A percentile compares a stretch with the other conserved stretches of the same genome.
Conservation (phyloP, 495 filamentous ascomycete genomes). For the Xylona heveae region DNA sequence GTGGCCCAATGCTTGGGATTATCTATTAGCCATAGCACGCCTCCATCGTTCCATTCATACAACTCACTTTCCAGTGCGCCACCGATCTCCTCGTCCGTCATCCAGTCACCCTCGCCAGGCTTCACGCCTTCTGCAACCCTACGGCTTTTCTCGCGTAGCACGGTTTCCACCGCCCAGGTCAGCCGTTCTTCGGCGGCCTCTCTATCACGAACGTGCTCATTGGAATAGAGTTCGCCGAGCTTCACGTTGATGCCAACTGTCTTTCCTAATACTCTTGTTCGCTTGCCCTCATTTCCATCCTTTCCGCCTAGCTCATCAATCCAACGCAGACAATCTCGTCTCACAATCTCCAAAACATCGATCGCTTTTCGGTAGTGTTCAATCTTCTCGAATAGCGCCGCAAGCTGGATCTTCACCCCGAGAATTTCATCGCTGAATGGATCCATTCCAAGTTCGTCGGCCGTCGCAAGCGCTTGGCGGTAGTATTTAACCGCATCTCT, state of each 20-base stretch:
- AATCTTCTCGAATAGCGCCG: slow-evolving; percentile 55
- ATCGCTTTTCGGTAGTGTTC: slow-evolving; percentile 41
- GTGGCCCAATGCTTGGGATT: slow-evolving; percentile 36
- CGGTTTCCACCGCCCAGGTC: slow-evolving; percentile 65
- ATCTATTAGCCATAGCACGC: neutral
- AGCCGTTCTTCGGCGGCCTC: slow-evolving; percentile 52
- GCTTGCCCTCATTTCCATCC: slow-evolving; percentile 29
- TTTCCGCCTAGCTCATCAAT: slow-evolving; percentile 29
- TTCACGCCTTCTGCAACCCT: slow-evolving; percentile 39
- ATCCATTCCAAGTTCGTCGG: slow-evolving; percentile 53
- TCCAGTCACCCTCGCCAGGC: slow-evolving; percentile 47
- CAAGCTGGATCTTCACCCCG: slow-evolving; percentile 68
- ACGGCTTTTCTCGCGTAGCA: slow-evolving; percentile 47
- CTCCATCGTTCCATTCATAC: neutral
- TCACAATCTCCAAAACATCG: slow-evolving; percentile 49
- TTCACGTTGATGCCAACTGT: slow-evolving; percentile 57
- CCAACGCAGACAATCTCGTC: slow-evolving; percentile 37
- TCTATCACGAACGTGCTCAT: slow-evolving; percentile 31
- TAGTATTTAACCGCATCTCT: slow-evolving; percentile 62
- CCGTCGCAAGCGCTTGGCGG: slow-evolving; percentile 46
- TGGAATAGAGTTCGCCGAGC: slow-evolving; percentile 56
- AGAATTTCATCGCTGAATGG: slow-evolving; percentile 76
- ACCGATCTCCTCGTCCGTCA: slow-evolving; percentile 49
- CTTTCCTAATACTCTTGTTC: slow-evolving; percentile 49
- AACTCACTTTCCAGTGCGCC: slow-evolving; percentile 42